Evolutionary conservation across 768 basidiomycete species (phyloP), one percentile per base, ranked within the genome.

Genomic region (Nidularia sp.): DNA sequence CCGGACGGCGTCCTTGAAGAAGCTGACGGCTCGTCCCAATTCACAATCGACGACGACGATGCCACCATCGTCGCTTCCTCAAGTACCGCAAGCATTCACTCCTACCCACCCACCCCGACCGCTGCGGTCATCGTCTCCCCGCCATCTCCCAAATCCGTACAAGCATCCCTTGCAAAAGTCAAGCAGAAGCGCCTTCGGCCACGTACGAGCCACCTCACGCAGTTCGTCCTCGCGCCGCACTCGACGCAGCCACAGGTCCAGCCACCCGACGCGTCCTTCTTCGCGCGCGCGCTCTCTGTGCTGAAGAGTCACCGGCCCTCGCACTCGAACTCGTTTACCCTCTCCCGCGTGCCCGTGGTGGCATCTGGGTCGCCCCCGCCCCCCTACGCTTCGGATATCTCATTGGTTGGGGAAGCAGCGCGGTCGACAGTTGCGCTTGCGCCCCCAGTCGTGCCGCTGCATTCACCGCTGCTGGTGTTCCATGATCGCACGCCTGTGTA

Each of bases 401-500:
- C 57, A 8, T 25, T 62, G 9, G 41, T 53, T 1, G 32, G 44
- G n/a, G 55, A 53, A 2, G 53, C 53, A 9, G 39, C 57, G 10
- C 53, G 55, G 4, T 53, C 64, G 4, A 47, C 53, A 2, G 52
- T 59, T 4, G 33, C 66, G 39, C 22, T 59, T 39, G 51, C 61
- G 54, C 18, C 62, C 54, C 57, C 66, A 6, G 55, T 61, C 15
- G 56, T 64, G 13, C 71, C 76, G 15, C 66, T 70, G 0, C 62
- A 67, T 48, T 31, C 60, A 2, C 69, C 67, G 0, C 52, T 91
- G 10, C 70, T 90, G 10, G 76, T 76, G 0, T 91, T 88, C 65
- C 80, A 84, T 51, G 90, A 92, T 62, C 81, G 70, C 34, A 91
- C 90, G 2, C 85, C 89, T 0, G 65, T 87, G 4, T 71, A 84